A percentile compares a stretch with the other conserved stretches of the same genome.
These are phyloP conservation scores for Rhodotorula sp. DNA, from an alignment of 1,284 basidiomycete species.

Conservation along the genomic window DNA sequence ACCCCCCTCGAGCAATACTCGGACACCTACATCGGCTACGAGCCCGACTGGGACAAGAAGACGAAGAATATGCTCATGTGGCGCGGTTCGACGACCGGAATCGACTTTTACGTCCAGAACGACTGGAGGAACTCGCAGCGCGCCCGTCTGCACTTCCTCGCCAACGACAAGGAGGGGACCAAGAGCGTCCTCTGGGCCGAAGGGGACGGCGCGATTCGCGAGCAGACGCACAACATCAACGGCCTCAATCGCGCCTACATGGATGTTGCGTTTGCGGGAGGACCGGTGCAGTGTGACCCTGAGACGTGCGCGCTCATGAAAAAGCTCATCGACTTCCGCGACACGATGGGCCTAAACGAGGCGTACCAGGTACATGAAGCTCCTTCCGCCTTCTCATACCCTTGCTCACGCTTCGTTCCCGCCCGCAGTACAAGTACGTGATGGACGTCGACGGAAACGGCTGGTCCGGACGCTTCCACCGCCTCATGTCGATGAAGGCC, in stretches of 20 bases:
- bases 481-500: slow-evolving; percentile 44
- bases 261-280: slow-evolving; percentile 42
- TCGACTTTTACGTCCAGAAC: slow-evolving; percentile 41
- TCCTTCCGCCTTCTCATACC: neutral
- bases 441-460: slow-evolving; percentile 46
- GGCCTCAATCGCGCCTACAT: slow-evolving; percentile 36
- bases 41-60: slow-evolving; percentile 47
- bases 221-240: slow-evolving; percentile 14
- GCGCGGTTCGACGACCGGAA: slow-evolving; percentile 48
- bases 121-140: slow-evolving; percentile 45
- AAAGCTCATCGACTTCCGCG: slow-evolving; percentile 42
- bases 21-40: slow-evolving; percentile 46
- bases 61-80: slow-evolving; percentile 48
- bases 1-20: slow-evolving; percentile 48
- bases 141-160: slow-evolving; percentile 43
- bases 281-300: slow-evolving; percentile 45
- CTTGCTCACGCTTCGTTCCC: neutral
- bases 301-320: slow-evolving; percentile 44
- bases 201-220: slow-evolving; percentile 19
- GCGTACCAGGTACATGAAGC: slow-evolving; percentile 35
- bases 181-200: slow-evolving; percentile 40
- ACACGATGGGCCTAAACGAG: slow-evolving; percentile 44
- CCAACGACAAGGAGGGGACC: slow-evolving; percentile 37
- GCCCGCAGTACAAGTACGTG: slow-evolving; percentile 44
- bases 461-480: slow-evolving; percentile 44